A percentile compares a stretch with the other conserved stretches of the same genome.
These are phyloP conservation scores for Talaromyces ruber DNA, from an alignment of 495 filamentous ascomycete genomes.

Conservation along the genomic window DNA sequence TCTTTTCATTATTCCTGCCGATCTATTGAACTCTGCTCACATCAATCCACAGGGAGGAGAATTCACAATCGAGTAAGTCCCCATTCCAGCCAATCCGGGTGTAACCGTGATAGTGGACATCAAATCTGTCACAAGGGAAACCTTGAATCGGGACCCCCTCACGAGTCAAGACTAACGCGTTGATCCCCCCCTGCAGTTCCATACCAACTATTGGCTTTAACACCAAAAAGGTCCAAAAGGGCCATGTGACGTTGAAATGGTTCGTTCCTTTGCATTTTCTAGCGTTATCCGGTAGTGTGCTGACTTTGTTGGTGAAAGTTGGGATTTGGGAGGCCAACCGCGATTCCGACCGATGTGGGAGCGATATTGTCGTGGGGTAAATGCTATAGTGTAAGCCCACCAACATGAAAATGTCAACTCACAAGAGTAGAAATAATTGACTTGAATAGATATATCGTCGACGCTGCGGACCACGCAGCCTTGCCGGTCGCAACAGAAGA, in stretches of 20 bases:
- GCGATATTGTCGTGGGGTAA: constrained; percentile 93
- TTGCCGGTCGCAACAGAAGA: constrained; percentile 87
- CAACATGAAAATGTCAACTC: neutral
- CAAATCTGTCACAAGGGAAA: neutral
- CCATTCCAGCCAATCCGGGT: constrained; percentile 7
- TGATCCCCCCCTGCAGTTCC: constrained; percentile 51
- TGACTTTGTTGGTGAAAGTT: constrained; percentile 38
- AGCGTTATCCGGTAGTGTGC: neutral
- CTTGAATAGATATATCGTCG: constrained; percentile 71
- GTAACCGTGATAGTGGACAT: neutral
- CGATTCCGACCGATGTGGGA: constrained; percentile 99
- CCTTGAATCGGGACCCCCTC: constrained; percentile 2
- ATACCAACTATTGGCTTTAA: constrained; percentile 99
- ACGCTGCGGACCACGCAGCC: constrained; percentile 74
- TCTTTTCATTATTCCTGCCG: neutral
- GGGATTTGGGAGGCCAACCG: constrained; percentile 96
- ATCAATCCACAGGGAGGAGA: constrained; percentile 73
- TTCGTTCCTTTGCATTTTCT: constrained; percentile 17
- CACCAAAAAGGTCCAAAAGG: constrained; percentile 96
- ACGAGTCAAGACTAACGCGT: constrained; percentile 1
- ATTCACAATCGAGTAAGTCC: constrained; percentile 95
- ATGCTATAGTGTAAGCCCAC: constrained; percentile 77
- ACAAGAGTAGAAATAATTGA: constrained; percentile 11
- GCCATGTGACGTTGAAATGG: constrained; percentile 98
- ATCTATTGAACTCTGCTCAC: neutral